phyloP scores from a whole-genome alignment of 106 monocot genomes.

The Allium fistulosum region DNA sequence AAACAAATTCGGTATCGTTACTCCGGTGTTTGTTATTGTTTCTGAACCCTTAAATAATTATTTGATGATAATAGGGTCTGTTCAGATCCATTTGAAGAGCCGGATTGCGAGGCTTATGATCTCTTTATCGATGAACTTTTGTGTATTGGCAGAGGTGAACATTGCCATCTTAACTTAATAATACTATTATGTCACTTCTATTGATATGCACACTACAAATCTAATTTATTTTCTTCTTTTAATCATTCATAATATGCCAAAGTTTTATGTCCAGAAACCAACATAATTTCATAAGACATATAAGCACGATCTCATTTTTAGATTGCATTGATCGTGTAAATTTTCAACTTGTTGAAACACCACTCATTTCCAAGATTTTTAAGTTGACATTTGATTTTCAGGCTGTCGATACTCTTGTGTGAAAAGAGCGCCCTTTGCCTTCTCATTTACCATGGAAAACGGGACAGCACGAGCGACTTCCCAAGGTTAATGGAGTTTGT shows the following conservation, averaged over 20 bases:
- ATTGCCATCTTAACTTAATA: no score
- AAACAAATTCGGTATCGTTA: no score
- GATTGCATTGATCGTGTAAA: no score
- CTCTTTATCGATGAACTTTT: slow-evolving; percentile 81
- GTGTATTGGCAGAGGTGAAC: slow-evolving; percentile 79
- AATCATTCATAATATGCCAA: no score
- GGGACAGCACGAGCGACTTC: slow-evolving; percentile 69
- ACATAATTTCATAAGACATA: no score
- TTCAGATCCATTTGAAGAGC: slow-evolving; percentile 81
- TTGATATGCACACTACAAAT: no score
- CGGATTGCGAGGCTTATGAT: slow-evolving; percentile 87
- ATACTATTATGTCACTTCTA: no score
- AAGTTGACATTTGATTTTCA: slow-evolving; percentile 12
- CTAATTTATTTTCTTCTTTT: no score
- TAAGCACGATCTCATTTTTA: no score
- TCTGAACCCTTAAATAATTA: background rate
- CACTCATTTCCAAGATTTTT: no score
- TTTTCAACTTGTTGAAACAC: no score
- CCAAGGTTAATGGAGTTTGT: slow-evolving; percentile 37
- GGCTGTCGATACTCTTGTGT: slow-evolving; percentile 94
- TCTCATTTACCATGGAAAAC: slow-evolving; percentile 53
- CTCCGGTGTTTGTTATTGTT: background rate
- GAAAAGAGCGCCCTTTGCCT: slow-evolving; percentile 69
- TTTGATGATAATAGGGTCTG: slow-evolving; percentile 20
- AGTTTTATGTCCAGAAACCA: no score